Evolutionary conservation across 768 basidiomycete species (phyloP), one percentile per base, ranked within the genome.

Genomic region (Tylopilus vinaceipallidus): DNA sequence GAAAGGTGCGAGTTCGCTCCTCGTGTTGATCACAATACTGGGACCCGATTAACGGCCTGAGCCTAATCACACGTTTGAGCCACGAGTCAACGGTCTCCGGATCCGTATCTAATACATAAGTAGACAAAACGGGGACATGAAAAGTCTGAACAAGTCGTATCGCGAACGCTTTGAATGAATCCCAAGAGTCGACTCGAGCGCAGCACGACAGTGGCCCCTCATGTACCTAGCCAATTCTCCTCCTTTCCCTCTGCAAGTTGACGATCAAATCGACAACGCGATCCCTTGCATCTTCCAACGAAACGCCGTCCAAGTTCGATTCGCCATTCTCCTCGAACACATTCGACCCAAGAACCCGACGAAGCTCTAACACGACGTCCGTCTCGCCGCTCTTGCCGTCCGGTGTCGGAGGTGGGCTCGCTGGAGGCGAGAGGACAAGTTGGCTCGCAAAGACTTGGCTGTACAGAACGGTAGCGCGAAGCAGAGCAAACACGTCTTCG

Each of bases 231-330:
- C 55, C 47, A 19, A 35, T 17, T 22, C 48, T 44, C 68, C 36
- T 64, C 63, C 43, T 65, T 61, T 45, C 59, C 57, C 42, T 59
- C 59, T 62, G 71, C 24, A 62, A 54, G 46, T 69, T 71, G 4
- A 78, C 74, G 40, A 90, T 73, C 73, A 84, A 73, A 69, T 91
- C 89, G 40, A 89, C 86, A 30, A 82, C 83, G n/a, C 75, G 69
- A 65, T 91, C 89, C 49, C 83, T 75, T 40, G 87, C 88, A 52
- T 90, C 87, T 64, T 91, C 88, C 45, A 90, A 63, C 23, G 65
- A 64, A 73, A 78, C 47, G 65, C 54, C 59, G 42, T 54, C 53
- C 33, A 35, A 27, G 16, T 44, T 54, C 20, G 50, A 49, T 19
- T 56, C 62, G 32, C 47, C 44, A 26, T 62, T 55, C 34, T 62